These are phyloP conservation scores for Arachis hypogaea DNA, from an alignment of 306 rosid genomes.

Conservation along the genomic window DNA sequence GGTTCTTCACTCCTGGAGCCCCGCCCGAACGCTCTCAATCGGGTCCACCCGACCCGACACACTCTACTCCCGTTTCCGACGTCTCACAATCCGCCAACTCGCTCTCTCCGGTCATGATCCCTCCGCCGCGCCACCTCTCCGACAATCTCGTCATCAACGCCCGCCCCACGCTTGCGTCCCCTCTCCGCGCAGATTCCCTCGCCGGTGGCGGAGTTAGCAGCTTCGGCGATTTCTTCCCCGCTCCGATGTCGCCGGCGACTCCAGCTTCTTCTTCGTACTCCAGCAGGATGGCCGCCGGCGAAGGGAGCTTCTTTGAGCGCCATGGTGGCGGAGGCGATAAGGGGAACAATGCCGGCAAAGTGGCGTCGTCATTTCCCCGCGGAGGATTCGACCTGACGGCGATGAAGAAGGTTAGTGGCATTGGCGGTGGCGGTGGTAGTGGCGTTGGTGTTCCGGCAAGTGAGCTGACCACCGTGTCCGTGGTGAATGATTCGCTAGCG, in stretches of 20 bases:
- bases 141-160: constrained; percentile 46
- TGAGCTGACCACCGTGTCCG: constrained; percentile 61
- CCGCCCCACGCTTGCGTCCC: constrained; percentile 45
- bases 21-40: constrained; percentile 47
- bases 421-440: neutral
- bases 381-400: constrained; percentile 64
- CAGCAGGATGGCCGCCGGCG: constrained; percentile 40
- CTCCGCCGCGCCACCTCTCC: constrained; percentile 72
- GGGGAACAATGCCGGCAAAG: constrained; percentile 44
- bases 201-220: constrained; percentile 12
- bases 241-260: constrained; percentile 41
- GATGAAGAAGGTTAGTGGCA: constrained; percentile 29
- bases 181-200: constrained; percentile 40
- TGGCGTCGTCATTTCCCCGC: constrained; percentile 57
- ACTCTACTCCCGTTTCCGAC: constrained; percentile 41
- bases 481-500: constrained; percentile 47
- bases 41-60: constrained; percentile 53
- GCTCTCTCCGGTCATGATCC: constrained; percentile 87
- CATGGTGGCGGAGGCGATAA: constrained; percentile 26
- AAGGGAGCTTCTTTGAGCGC: constrained; percentile 38
- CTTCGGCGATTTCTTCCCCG: constrained; percentile 30
- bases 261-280: constrained; percentile 51
- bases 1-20: constrained; percentile 71
- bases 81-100: constrained; percentile 55
- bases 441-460: constrained; percentile 53